Conservation (phyloP, 2,329 filamentous ascomycete genomes). For the Alternaria angustiovoidea region DNA sequence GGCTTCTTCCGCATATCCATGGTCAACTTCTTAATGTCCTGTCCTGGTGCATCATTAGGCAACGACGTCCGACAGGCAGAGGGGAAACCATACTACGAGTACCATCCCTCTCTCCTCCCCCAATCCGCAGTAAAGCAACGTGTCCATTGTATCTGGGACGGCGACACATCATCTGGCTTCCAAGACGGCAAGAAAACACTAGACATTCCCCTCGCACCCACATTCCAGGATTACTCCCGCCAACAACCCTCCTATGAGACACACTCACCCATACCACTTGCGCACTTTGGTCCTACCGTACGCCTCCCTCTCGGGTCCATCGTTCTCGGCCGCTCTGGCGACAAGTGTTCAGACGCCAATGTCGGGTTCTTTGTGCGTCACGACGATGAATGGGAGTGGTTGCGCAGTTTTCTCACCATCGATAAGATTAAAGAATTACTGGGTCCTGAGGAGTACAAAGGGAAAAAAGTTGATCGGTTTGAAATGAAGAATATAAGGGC, state of each 20-base stretch:
- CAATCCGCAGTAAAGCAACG: conserved; percentile 39
- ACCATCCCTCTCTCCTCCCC: conserved; percentile 50
- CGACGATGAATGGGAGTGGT: conserved; percentile 45
- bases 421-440: conserved; percentile 37
- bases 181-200: conserved; percentile 31
- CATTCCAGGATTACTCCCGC: conserved; percentile 30
- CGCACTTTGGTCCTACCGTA: conserved; percentile 47
- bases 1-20: conserved; percentile 53
- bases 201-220: conserved; percentile 27
- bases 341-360: conserved; percentile 44
- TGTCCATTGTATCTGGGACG: conserved; percentile 41
- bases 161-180: conserved; percentile 19
- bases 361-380: conserved; percentile 45
- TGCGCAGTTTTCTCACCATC: conserved; percentile 36
- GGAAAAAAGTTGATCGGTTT: conserved; percentile 49
- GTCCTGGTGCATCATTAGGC: conserved; percentile 49
- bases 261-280: conserved; percentile 31
- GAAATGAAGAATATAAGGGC: conserved; percentile 51
- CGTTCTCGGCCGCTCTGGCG: conserved; percentile 45
- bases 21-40: conserved; percentile 54
- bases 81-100: conserved; percentile 50
- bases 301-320: conserved; percentile 50
- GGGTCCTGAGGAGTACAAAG: conserved; percentile 42
- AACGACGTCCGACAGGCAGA: conserved; percentile 39
- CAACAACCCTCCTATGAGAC: conserved; percentile 47